These are phyloP conservation scores for Tausonia pullulans DNA, from an alignment of 1,284 basidiomycete genomes.

Conservation along the genomic window DNA sequence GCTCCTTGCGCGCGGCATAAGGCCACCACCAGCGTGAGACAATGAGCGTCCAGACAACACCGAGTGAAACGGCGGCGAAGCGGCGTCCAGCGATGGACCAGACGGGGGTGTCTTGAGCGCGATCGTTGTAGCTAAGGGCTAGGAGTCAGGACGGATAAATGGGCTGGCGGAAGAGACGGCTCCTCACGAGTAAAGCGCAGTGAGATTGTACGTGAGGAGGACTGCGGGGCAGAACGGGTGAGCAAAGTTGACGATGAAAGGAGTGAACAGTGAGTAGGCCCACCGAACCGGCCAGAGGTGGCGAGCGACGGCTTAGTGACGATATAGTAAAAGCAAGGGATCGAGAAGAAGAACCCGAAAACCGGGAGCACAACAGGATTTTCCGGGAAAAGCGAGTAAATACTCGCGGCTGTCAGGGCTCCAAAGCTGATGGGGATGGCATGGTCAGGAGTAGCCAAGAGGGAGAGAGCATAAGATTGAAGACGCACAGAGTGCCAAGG, in stretches of 20 bases:
- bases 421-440: conserved; percentile 34
- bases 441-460: background rate
- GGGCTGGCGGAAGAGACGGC: background rate
- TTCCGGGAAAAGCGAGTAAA: conserved; percentile 65
- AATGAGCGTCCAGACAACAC: conserved; percentile 78
- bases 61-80: conserved; percentile 67
- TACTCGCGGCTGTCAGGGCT: conserved; percentile 57
- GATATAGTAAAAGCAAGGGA: conserved; percentile 90
- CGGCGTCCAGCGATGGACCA: conserved; percentile 63
- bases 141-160: conserved; percentile 11
- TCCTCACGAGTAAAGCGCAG: conserved; percentile 69
- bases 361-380: conserved; percentile 62
- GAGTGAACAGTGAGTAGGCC: conserved; percentile 10
- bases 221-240: background rate
- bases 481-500: conserved; percentile 58
- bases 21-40: conserved; percentile 92
- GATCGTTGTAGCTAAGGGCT: conserved; percentile 60
- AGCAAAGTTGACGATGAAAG: background rate
- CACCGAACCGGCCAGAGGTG: conserved; percentile 65
- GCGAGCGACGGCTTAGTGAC: conserved; percentile 60
- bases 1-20: conserved; percentile 75
- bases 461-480: background rate
- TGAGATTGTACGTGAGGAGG: conserved; percentile 61
- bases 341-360: conserved; percentile 79
- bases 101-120: conserved; percentile 57